phyloP scores from a whole-genome alignment of 176 grass and related monocot genomes.

The Thinopyrum elongatum region DNA sequence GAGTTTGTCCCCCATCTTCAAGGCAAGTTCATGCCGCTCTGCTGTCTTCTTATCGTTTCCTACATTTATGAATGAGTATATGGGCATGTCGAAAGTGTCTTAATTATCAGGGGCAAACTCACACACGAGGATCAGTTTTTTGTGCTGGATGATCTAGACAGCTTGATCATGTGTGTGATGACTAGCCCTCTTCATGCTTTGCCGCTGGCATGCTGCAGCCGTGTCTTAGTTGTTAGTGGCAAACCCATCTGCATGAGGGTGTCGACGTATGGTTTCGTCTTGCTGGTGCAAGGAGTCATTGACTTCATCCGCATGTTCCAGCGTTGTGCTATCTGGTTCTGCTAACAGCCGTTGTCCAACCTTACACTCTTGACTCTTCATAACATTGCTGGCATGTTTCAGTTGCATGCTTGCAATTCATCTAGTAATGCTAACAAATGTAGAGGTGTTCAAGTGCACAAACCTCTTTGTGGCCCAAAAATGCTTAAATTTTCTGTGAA shows the following conservation, averaged over 20 bases:
- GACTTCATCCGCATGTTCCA: neutral
- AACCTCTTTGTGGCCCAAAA: neutral
- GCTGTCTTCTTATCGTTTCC: neutral
- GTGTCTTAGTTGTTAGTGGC: neutral
- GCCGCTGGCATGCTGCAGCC: neutral
- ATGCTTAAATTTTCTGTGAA: neutral
- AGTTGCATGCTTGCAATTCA: too few relatives aligned
- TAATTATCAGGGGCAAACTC: too few relatives aligned
- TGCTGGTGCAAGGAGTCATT: neutral
- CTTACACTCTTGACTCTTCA: too few relatives aligned
- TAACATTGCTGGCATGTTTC: too few relatives aligned
- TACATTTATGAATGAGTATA: neutral
- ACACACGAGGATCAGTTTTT: too few relatives aligned
- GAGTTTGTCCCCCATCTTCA: neutral
- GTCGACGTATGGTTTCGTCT: neutral
- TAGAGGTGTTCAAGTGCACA: neutral
- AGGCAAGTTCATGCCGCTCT: neutral
- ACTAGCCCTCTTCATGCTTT: neutral
- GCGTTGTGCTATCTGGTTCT: neutral
- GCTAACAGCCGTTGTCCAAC: too few relatives aligned
- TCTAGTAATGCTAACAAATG: neutral
- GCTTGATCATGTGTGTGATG: neutral
- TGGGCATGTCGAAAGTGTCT: neutral
- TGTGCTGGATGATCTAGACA: neutral
- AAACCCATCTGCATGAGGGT: conserved; percentile 5